Conservation (phyloP, 345 rosid species). For the Turritis glabra region DNA sequence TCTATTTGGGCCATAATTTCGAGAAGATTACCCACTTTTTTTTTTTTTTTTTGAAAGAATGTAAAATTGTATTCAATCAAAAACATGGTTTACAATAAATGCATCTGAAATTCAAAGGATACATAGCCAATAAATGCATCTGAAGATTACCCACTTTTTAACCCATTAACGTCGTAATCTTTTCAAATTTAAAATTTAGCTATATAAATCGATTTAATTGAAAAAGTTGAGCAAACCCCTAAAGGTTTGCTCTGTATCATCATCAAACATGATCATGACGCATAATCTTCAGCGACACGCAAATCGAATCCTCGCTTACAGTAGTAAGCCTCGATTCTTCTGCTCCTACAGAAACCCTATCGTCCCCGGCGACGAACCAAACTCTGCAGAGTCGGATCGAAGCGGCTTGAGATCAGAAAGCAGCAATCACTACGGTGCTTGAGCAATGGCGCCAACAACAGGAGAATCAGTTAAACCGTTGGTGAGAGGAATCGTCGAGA, state of each 20-base stretch:
- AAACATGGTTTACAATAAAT: too few species aligned
- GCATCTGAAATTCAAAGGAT: too few species aligned
- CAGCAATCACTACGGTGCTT: background rate
- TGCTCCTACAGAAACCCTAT: background rate
- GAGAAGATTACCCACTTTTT: too few species aligned
- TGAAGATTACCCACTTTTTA: too few species aligned
- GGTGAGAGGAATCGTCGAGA: background rate
- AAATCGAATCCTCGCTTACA: slow-evolving; percentile 1
- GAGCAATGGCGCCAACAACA: slow-evolving; percentile 16
- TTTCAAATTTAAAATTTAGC: too few species aligned
- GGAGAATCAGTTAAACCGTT: background rate
- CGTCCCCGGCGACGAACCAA: background rate
- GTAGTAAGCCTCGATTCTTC: background rate
- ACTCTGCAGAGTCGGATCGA: background rate
- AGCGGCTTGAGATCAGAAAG: background rate
- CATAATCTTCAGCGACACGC: slow-evolving; percentile 4
- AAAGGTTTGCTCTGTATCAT: background rate
- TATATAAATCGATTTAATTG: background rate
- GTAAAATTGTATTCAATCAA: too few species aligned
- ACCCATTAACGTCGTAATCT: background rate
- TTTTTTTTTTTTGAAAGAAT: too few species aligned
- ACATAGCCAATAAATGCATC: too few species aligned
- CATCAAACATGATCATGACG: background rate
- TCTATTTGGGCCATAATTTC: too few species aligned
- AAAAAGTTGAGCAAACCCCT: background rate